These are phyloP conservation scores for Basidiobolus meristosporus DNA, from an alignment of 371 early-diverging fungal genomes.

Conservation along the genomic window DNA sequence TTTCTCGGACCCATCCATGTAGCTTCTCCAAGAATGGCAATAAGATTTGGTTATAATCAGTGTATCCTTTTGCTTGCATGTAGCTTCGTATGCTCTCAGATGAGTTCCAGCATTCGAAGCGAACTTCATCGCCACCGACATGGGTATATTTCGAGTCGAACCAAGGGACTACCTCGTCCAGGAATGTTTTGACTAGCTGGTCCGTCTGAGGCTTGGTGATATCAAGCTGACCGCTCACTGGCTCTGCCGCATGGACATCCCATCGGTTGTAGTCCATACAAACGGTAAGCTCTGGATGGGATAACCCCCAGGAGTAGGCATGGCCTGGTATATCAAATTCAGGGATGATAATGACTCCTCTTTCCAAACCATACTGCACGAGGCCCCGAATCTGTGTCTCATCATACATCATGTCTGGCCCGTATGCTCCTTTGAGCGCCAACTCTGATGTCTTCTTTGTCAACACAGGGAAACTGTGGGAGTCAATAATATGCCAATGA, in stretches of 20 bases:
- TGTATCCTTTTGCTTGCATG: conserved; percentile 10
- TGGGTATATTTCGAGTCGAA: conserved; percentile 54
- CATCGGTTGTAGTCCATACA: conserved; percentile 20
- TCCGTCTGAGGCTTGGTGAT: conserved; percentile 28
- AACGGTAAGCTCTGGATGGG: conserved; percentile 16
- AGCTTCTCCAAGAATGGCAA: conserved; percentile 8
- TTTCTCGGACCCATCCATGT: conserved; percentile 8
- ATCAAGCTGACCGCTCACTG: conserved; percentile 57
- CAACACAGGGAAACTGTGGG: conserved; percentile 57
- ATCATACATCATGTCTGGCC: conserved; percentile 25
- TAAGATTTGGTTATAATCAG: conserved; percentile 8
- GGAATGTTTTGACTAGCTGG: conserved; percentile 29
- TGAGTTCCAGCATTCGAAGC: conserved; percentile 46
- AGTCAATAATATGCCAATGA: conserved; percentile 71
- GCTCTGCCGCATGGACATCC: conserved; percentile 26
- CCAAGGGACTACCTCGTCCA: conserved; percentile 27
- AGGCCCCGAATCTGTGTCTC: conserved; percentile 31
- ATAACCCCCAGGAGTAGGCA: conserved; percentile 29
- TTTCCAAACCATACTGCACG: conserved; percentile 36
- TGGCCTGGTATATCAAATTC: too few relatives aligned
- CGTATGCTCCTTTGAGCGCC: conserved; percentile 41
- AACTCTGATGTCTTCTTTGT: conserved; percentile 33
- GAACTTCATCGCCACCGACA: conserved; percentile 61
- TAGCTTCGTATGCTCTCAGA: conserved; percentile 6
- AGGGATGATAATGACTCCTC: conserved; percentile 56